Evolutionary conservation across 1,284 basidiomycete species (phyloP).

Genomic region (Austropuccinia psidii): DNA sequence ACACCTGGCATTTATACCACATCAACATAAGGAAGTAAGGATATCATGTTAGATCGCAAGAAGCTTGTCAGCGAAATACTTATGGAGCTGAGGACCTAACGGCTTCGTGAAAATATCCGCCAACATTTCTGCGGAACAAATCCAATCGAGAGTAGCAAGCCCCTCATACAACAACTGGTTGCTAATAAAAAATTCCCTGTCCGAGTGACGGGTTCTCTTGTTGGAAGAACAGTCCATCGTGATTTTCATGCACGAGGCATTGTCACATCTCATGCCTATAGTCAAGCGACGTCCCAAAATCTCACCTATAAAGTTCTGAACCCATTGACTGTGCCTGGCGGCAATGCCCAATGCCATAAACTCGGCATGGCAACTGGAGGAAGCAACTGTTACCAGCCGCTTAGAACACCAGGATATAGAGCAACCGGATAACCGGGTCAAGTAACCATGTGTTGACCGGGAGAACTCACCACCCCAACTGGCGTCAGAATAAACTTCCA

Average conservation of each 20-base stretch:
- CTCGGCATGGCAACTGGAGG: background rate
- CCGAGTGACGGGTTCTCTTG: background rate
- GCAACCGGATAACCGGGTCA: background rate
- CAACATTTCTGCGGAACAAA: background rate
- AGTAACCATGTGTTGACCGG: background rate
- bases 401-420: background rate
- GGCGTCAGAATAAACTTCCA: background rate
- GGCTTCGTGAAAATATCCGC: constrained; percentile 18
- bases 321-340: background rate
- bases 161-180: background rate
- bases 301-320: background rate
- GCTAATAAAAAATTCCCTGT: background rate
- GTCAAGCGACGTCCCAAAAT: background rate
- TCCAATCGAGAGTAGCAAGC: background rate
- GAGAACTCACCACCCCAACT: background rate
- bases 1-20: too few species aligned
- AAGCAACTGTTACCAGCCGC: background rate
- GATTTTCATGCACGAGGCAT: background rate
- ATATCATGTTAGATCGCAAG: too few species aligned
- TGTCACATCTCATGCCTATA: background rate
- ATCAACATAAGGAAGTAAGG: too few species aligned
- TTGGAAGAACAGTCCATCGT: constrained; percentile 3
- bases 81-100: background rate
- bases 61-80: too few species aligned
- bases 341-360: background rate